Conservation (phyloP, 371 early-diverging fungal species). For the Rhizopus sp. region DNA sequence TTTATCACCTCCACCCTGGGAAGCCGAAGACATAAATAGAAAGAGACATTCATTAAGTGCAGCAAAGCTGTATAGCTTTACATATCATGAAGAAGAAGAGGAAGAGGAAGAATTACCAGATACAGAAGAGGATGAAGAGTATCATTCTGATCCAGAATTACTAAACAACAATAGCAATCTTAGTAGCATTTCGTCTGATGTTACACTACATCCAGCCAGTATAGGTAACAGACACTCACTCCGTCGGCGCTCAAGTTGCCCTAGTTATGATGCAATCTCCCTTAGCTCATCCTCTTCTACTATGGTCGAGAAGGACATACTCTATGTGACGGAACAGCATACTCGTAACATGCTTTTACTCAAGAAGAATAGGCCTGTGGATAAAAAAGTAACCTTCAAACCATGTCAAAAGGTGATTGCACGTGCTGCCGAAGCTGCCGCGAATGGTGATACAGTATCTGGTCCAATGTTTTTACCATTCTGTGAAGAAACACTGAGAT, state of each 20-base stretch:
- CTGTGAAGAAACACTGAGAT: slow-evolving; percentile 21
- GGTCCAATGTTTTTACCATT: slow-evolving; percentile 5
- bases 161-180: not conserved
- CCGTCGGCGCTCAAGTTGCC: slow-evolving; percentile 23
- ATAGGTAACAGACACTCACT: slow-evolving; percentile 2
- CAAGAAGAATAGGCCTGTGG: slow-evolving; percentile 14
- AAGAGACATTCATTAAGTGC: slow-evolving; percentile 6
- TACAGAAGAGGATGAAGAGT: slow-evolving; percentile 3
- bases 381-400: slow-evolving; percentile 17
- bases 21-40: not conserved
- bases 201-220: slow-evolving; percentile 9
- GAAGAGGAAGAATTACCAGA: not conserved
- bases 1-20: slow-evolving; percentile 24
- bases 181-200: slow-evolving; percentile 9
- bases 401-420: slow-evolving; percentile 20
- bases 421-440: slow-evolving; percentile 21
- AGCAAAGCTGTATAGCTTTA: not conserved
- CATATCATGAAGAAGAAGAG: not conserved
- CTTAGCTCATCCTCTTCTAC: slow-evolving; percentile 3
- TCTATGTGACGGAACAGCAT: slow-evolving; percentile 16
- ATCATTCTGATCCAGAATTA: slow-evolving; percentile 20
- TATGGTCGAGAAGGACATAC: slow-evolving; percentile 20
- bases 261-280: slow-evolving; percentile 4
- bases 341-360: slow-evolving; percentile 16
- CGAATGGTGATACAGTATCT: slow-evolving; percentile 10